Conservation (phyloP, 352 stramenopile species). For the Elongisporangium senticosum region DNA sequence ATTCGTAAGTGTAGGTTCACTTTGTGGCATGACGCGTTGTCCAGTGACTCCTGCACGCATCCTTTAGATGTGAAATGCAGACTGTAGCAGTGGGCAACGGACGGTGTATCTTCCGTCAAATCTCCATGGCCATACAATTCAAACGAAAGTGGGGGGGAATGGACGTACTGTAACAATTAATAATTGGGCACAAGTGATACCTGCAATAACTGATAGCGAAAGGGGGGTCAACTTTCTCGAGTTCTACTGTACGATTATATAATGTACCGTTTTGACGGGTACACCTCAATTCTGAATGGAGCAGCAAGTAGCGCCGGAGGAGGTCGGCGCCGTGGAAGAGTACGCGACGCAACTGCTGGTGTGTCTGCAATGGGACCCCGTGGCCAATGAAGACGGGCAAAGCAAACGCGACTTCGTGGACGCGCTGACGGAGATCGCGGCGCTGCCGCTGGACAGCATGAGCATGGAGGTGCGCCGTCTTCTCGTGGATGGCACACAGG, state of each 20-base stretch:
- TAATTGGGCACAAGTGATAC: no score
- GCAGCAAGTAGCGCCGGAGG: neutral
- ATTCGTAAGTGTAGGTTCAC: no score
- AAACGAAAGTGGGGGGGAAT: no score
- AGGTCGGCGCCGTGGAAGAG: conserved; percentile 7
- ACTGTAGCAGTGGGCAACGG: no score
- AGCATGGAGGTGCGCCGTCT: conserved; percentile 70
- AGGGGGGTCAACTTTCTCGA: neutral
- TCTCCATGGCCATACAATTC: no score
- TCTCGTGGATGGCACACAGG: conserved; percentile 22
- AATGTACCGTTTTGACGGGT: neutral
- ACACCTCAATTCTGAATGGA: neutral
- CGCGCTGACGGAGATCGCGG: conserved; percentile 66
- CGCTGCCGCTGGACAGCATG: conserved; percentile 54
- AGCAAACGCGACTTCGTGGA: conserved; percentile 58
- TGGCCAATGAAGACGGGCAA: conserved; percentile 5
- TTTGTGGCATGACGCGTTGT: no score
- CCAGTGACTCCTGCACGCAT: no score
- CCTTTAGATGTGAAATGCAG: no score
- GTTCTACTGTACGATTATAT: neutral
- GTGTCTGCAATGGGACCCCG: conserved; percentile 35
- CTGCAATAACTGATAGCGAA: neutral
- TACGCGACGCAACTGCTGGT: conserved; percentile 22
- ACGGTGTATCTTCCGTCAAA: no score
- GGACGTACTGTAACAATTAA: no score